phyloP scores from a whole-genome alignment of 768 basidiomycete species.

The Inosperma sp. region DNA sequence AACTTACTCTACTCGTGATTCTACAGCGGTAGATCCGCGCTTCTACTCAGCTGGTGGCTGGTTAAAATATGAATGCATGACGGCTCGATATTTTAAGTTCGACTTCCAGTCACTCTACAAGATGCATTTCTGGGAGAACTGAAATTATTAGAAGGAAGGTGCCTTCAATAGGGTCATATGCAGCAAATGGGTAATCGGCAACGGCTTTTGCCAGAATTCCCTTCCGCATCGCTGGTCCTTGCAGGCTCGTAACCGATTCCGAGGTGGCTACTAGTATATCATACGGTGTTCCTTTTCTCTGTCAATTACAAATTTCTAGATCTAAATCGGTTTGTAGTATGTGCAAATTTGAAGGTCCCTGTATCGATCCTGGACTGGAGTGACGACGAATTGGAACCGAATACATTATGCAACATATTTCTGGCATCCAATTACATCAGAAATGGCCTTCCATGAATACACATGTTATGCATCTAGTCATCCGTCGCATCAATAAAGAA shows the following conservation, averaged over 20 bases:
- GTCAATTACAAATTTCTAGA: background rate
- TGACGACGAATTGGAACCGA: background rate
- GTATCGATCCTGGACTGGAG: conserved; percentile 5
- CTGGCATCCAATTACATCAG: conserved; percentile 1
- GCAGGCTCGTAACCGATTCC: conserved; percentile 21
- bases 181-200: conserved; percentile 21
- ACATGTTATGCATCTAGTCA: background rate
- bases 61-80: background rate
- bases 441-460: background rate
- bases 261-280: conserved; percentile 31
- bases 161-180: conserved; percentile 22
- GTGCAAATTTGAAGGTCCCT: conserved; percentile 1
- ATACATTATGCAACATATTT: background rate
- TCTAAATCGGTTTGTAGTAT: background rate
- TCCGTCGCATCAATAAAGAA: background rate
- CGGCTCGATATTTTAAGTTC: background rate
- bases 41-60: background rate
- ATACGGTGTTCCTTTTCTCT: conserved; percentile 7
- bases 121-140: background rate
- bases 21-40: background rate
- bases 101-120: background rate
- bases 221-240: conserved; percentile 20
- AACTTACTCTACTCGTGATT: background rate
- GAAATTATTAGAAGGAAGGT: background rate
- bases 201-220: conserved; percentile 26